Evolutionary conservation across 495 filamentous ascomycete genomes (phyloP).

Genomic region (Entonaema liquescens): DNA sequence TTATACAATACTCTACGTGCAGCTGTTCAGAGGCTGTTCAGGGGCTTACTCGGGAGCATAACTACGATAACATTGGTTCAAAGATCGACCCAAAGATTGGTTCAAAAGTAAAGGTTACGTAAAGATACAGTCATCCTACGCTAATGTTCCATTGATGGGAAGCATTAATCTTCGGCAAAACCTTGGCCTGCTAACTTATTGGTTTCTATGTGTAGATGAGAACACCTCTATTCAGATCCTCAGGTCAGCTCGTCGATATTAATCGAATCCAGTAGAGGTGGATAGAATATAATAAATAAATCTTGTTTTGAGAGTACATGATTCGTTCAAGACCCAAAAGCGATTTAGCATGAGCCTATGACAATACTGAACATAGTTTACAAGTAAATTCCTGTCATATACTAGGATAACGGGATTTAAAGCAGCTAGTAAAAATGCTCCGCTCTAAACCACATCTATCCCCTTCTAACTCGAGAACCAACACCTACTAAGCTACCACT

Average conservation of each 20-base stretch:
- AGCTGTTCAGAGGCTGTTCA: background rate
- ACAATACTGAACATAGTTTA: background rate
- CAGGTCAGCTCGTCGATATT: background rate
- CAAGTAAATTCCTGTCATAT: background rate
- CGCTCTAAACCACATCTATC: background rate
- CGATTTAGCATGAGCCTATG: background rate
- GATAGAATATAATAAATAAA: background rate
- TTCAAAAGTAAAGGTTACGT: slow-evolving; percentile 30
- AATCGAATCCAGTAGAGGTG: slow-evolving; percentile 10
- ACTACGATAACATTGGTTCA: background rate
- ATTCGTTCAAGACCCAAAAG: background rate
- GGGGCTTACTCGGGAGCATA: background rate
- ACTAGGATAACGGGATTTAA: background rate
- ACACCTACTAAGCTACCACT: background rate
- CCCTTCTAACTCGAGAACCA: background rate
- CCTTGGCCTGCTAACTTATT: slow-evolving; percentile 9
- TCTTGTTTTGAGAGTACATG: background rate
- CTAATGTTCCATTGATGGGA: slow-evolving; percentile 27
- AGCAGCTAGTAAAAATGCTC: background rate
- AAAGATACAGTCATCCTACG: slow-evolving; percentile 30
- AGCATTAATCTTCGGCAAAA: slow-evolving; percentile 2
- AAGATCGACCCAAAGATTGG: background rate
- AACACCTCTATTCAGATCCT: background rate
- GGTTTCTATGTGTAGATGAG: slow-evolving; percentile 6
- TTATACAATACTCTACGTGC: background rate